A percentile compares a stretch with the other conserved stretches of the same genome.
Conservation (phyloP, 345 rosid genomes). For the Crucihimalaya himalaica region DNA sequence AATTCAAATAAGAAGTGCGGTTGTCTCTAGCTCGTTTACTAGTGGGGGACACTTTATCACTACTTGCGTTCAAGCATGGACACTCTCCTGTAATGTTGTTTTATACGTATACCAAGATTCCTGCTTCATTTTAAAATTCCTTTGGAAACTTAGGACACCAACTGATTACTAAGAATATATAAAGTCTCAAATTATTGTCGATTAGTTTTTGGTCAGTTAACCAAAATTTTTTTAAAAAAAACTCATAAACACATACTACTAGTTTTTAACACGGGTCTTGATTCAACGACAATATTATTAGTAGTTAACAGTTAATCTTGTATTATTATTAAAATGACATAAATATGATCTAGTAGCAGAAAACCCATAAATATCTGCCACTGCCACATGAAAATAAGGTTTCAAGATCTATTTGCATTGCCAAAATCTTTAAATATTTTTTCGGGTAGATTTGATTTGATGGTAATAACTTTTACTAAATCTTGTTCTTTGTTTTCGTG, state of each 20-base stretch:
- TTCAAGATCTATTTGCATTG: constrained; percentile 3
- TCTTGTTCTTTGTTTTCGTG: neutral
- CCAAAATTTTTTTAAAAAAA: too few species aligned
- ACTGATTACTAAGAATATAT: neutral
- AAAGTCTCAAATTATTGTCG: neutral
- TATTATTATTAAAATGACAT: too few species aligned
- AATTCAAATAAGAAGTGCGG: neutral
- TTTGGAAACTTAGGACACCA: neutral
- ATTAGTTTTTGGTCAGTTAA: too few species aligned
- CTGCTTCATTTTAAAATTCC: neutral
- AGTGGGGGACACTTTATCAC: neutral
- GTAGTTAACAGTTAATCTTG: too few species aligned
- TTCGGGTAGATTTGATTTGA: neutral
- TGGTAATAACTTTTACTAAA: neutral
- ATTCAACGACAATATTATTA: neutral
- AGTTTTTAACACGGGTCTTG: neutral
- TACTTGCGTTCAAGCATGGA: neutral
- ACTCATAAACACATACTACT: neutral
- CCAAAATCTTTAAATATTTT: neutral
- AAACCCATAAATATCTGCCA: neutral
- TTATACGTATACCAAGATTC: neutral
- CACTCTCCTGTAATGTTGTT: neutral
- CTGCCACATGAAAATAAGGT: neutral
- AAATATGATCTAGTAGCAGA: neutral
- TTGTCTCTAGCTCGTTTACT: constrained; percentile 15